Conservation (phyloP, 2,329 filamentous ascomycete species). For the Mariannaea sp. region DNA sequence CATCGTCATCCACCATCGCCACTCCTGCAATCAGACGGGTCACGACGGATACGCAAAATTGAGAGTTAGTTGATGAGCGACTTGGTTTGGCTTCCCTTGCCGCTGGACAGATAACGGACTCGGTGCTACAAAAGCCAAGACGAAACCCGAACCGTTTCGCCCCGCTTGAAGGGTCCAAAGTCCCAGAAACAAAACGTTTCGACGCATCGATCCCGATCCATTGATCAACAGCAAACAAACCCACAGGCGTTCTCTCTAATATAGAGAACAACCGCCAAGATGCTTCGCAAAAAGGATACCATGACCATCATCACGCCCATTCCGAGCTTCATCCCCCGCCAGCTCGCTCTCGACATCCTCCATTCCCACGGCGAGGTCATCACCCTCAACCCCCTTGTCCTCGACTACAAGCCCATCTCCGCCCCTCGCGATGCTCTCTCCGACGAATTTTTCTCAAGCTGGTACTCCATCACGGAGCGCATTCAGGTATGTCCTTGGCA, state of each 20-base stretch:
- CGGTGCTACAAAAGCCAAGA: no score
- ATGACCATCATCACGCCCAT: conserved; percentile 74
- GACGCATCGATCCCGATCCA: not conserved
- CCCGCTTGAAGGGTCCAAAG: no score
- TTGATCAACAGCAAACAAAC: not conserved
- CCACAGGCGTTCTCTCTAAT: not conserved
- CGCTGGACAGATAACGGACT: no score
- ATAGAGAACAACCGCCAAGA: conserved; percentile 37
- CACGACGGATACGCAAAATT: no score
- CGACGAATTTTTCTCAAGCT: conserved; percentile 74
- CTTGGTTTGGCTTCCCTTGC: no score
- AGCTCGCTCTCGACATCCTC: conserved; percentile 73
- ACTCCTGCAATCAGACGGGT: no score
- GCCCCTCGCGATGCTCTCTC: conserved; percentile 69
- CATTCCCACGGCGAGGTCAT: conserved; percentile 74
- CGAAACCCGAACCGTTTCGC: no score
- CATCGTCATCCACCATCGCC: no score
- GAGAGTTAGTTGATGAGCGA: no score
- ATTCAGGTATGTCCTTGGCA: conserved; percentile 48
- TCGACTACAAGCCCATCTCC: conserved; percentile 65
- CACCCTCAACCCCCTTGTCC: conserved; percentile 70
- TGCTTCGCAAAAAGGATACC: conserved; percentile 66
- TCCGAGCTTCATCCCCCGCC: conserved; percentile 70
- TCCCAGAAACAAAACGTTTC: no score
- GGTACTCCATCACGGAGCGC: conserved; percentile 74